Base-by-base conservation (phyloP, 2,329 filamentous ascomycete species). In the Scortechinia acanthostroma region DNA sequence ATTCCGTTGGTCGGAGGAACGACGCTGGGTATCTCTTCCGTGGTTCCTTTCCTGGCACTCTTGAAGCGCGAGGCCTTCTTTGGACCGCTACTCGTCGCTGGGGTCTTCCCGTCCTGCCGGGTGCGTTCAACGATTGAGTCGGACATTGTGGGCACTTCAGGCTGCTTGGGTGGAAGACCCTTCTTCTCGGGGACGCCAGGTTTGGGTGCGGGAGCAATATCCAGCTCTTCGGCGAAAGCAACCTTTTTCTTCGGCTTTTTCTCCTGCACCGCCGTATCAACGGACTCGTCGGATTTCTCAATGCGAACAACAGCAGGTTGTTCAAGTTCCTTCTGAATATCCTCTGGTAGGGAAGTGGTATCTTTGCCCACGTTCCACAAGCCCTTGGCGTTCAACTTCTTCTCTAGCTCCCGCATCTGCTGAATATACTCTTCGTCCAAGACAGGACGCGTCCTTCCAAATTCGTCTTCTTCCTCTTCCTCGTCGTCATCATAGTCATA, bases 401-500 rank as follows among this genome's bases (percentile, higher is more conserved):
- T 73, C 62, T 96, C 87, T 3, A 98, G 70, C 52, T 91, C 87
- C 40, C 86, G 74, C 93, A 98, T 97, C 52, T 88, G 77, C 53
- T 77, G 73, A 22, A 82, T 79, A 56, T 95, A 94, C 14, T 87
- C 83, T 37, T 89, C 80, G 15, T 78, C 80, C 44, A 96, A 65
- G 13, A 83, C 72, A 17, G 73, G 73, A 16, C 74, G 71, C 5
- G 77, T 91, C 16, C 77, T 86, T 43, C 88, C 73, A 1, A 70
- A 71, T 1, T 74, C 70, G 4, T 75, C 71, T 2, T 76, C 68
- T 2, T 69, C 66, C 30, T 77, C 71, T 16, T 77, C 65, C 16
- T 70, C 71, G 13, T 72, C 66, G 33, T 71, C 65, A n/a, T 73
- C 71, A 42, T 75, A 76, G 44, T 80, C 79, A 42, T 64, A 63